Evolutionary conservation across 177 flowering plant genomes (phyloP).

Genomic region (Vitis hybrid): DNA sequence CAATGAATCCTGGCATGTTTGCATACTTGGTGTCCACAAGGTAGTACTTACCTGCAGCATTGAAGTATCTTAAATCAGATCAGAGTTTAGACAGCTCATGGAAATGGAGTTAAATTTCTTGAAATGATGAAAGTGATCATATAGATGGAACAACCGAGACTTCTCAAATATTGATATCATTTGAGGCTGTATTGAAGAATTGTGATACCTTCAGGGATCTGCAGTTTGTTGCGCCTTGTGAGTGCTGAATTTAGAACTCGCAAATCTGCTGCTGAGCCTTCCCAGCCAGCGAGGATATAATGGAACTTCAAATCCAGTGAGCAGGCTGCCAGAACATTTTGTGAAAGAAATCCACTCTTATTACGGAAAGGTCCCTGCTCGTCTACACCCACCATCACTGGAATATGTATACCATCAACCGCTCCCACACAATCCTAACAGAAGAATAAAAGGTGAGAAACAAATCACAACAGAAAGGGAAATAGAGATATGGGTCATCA

Average conservation of each 20-base stretch:
- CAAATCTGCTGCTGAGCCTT: slow-evolving; percentile 62
- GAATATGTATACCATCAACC: slow-evolving; percentile 60
- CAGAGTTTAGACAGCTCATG: background rate
- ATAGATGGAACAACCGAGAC: background rate
- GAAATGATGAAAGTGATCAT: background rate
- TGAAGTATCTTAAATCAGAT: background rate
- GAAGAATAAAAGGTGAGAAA: background rate
- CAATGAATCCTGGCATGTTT: slow-evolving; percentile 54
- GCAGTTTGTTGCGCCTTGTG: slow-evolving; percentile 48
- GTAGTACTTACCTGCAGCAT: slow-evolving; percentile 58
- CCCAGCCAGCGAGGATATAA: slow-evolving; percentile 75
- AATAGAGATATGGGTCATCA: background rate
- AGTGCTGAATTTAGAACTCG: slow-evolving; percentile 58
- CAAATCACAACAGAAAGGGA: background rate
- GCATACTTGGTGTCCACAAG: slow-evolving; percentile 51
- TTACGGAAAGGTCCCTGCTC: slow-evolving; percentile 69
- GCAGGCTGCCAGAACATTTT: slow-evolving; percentile 63
- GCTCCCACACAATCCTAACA: slow-evolving; percentile 62
- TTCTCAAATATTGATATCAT: background rate
- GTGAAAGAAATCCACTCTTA: slow-evolving; percentile 50
- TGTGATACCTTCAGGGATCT: slow-evolving; percentile 53
- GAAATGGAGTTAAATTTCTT: background rate
- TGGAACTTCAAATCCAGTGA: slow-evolving; percentile 62
- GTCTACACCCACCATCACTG: slow-evolving; percentile 59
- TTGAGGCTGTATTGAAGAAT: background rate